Conservation (phyloP, 2,329 filamentous ascomycete genomes). For the Paecilomyces niveus region DNA sequence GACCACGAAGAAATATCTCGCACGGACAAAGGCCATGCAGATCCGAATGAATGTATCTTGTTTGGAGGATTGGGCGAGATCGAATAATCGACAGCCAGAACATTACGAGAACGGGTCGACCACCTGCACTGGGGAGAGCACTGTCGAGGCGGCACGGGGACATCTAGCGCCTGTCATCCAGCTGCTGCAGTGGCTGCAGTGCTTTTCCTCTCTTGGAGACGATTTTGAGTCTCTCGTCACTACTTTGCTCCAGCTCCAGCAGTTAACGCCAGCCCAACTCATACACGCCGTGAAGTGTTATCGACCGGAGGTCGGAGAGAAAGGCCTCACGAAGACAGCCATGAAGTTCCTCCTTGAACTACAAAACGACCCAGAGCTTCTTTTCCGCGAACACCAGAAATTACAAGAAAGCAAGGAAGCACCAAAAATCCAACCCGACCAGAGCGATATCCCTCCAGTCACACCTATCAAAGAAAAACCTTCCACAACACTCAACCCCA, state of each 20-base stretch:
- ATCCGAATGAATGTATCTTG: constrained; percentile 98
- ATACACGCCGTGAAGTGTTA: constrained; percentile 91
- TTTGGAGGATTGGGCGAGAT: constrained; percentile 89
- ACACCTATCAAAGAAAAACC: constrained; percentile 18
- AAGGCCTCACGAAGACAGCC: constrained; percentile 78
- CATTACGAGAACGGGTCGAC: constrained; percentile 92
- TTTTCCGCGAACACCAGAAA: constrained; percentile 32
- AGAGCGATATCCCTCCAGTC: constrained; percentile 18
- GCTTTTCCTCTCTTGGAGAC: constrained; percentile 88
- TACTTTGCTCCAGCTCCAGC: constrained; percentile 81
- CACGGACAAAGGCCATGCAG: constrained; percentile 97
- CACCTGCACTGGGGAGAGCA: constrained; percentile 76
- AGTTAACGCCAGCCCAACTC: constrained; percentile 77
- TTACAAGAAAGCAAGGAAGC: constrained; percentile 14
- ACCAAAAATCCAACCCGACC: background rate
- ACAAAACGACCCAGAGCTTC: constrained; percentile 64
- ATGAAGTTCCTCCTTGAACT: constrained; percentile 78
- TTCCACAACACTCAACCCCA: background rate
- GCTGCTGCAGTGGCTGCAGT: constrained; percentile 93
- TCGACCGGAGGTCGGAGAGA: constrained; percentile 89
- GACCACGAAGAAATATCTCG: constrained; percentile 89
- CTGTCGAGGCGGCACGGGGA: constrained; percentile 71
- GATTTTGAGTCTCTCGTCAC: constrained; percentile 82
- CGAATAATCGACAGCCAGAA: constrained; percentile 88
- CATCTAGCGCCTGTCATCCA: constrained; percentile 90